Percentiles rank a stretch among this genome's conserved stretches.
Conservation (phyloP, 257 asterid genomes). For the Capsicum chinense region DNA sequence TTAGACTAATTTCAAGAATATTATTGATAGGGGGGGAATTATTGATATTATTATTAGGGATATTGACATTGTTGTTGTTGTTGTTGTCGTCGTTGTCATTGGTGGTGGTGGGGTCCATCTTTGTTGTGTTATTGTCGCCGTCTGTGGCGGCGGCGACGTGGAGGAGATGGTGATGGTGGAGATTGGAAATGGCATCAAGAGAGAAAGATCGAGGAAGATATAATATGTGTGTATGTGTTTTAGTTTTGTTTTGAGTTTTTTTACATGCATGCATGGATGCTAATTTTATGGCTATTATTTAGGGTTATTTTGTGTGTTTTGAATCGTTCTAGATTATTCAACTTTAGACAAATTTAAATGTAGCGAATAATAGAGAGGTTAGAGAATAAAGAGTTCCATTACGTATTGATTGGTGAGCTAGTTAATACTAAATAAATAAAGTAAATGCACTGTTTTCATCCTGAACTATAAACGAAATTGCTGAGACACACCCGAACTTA, state of each 20-base stretch:
- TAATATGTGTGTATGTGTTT: not conserved
- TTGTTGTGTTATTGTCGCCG: slow-evolving; percentile 7
- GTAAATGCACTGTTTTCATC: no score
- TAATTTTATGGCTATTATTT: not conserved
- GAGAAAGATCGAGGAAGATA: not conserved
- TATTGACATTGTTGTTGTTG: no score
- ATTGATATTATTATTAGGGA: not conserved
- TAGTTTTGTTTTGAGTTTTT: slow-evolving; percentile 1
- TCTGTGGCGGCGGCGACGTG: not conserved
- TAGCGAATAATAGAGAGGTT: no score
- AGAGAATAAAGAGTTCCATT: no score
- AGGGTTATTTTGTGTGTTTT: not conserved
- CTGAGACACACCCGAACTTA: no score
- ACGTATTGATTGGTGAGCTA: no score
- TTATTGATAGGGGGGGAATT: not conserved
- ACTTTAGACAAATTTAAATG: no score
- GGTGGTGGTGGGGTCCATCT: not conserved
- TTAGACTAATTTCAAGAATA: slow-evolving; percentile 63
- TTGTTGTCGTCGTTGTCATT: not conserved
- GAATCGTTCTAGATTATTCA: slow-evolving; percentile 7
- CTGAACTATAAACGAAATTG: no score
- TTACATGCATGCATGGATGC: slow-evolving; percentile 23
- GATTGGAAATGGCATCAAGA: slow-evolving; percentile 22
- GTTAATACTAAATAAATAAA: no score
- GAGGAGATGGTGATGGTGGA: not conserved